Evolutionary conservation across 169 alveolate species (phyloP).

Genomic region (Fabrea salina): DNA sequence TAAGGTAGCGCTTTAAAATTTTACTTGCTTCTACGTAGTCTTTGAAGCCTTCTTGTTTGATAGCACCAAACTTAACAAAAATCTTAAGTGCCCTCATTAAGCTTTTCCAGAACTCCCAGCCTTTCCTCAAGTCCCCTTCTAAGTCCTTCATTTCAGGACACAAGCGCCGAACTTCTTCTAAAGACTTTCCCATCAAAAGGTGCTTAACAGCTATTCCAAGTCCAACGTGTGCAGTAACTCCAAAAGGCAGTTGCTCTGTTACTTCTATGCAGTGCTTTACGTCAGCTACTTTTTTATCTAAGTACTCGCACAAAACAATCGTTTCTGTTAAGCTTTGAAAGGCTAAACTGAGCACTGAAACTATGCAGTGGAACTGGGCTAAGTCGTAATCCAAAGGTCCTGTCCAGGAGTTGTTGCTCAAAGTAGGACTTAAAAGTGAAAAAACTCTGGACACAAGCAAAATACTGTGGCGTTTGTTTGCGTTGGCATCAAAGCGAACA

Average conservation of each 20-base stretch:
- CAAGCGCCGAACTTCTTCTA: not conserved
- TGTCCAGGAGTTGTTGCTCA: not conserved
- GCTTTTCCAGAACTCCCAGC: slow-evolving; percentile 29
- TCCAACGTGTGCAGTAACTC: not conserved
- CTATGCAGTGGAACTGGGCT: slow-evolving; percentile 13
- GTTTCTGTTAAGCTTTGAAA: not conserved
- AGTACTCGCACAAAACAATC: not conserved
- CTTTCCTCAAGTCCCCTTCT: not conserved
- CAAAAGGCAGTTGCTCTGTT: not conserved
- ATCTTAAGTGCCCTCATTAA: not conserved
- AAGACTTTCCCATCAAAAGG: not conserved
- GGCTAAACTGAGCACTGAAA: not conserved
- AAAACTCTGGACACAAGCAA: slow-evolving; percentile 18
- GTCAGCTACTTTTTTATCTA: not conserved
- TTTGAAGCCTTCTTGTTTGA: not conserved
- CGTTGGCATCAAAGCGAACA: not conserved
- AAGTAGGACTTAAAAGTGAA: slow-evolving; percentile 8
- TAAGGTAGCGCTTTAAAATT: not conserved
- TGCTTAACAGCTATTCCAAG: slow-evolving; percentile 15
- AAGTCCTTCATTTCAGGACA: not conserved
- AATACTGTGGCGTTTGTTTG: not conserved
- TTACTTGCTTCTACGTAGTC: not conserved
- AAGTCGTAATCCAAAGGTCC: slow-evolving; percentile 29
- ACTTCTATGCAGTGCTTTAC: not conserved
- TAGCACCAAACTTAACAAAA: not conserved